These are phyloP conservation scores for Geotrichum ghanense DNA, from an alignment of 805 yeast genomes.

Conservation along the genomic window DNA sequence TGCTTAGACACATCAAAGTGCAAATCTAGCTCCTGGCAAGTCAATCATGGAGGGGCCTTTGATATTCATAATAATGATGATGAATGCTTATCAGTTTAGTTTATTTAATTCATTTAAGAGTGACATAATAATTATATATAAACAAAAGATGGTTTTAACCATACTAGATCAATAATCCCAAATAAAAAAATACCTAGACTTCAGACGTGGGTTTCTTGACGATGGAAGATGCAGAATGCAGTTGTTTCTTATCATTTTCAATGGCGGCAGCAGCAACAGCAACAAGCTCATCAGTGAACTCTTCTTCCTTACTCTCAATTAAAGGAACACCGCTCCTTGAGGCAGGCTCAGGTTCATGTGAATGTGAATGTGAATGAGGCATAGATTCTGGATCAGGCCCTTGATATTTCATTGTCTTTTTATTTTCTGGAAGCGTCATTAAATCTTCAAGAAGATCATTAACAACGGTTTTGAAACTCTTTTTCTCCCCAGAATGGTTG, in stretches of 20 bases:
- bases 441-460: constrained; percentile 11
- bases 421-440: constrained; percentile 12
- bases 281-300: constrained; percentile 12
- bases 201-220: no score
- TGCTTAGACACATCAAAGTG: constrained; percentile 6
- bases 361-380: neutral
- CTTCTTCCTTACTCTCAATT: no score
- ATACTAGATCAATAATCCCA: no score
- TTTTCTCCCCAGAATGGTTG: constrained; percentile 21
- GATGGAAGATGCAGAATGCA: neutral
- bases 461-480: constrained; percentile 26
- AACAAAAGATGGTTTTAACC: no score
- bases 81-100: no score
- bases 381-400: neutral
- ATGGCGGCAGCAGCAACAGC: constrained; percentile 13
- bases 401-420: neutral
- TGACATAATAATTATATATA: no score
- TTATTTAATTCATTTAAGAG: no score
- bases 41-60: no score
- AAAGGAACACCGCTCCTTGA: no score
- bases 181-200: no score
- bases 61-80: no score
- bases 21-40: no score
- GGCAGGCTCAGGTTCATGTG: neutral
- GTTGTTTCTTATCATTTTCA: constrained; percentile 3